Percentiles rank a stretch among this genome's conserved stretches.
Evolutionary conservation across 2,329 filamentous ascomycete genomes (phyloP).

Genomic region (Cladophialophora immunda): DNA sequence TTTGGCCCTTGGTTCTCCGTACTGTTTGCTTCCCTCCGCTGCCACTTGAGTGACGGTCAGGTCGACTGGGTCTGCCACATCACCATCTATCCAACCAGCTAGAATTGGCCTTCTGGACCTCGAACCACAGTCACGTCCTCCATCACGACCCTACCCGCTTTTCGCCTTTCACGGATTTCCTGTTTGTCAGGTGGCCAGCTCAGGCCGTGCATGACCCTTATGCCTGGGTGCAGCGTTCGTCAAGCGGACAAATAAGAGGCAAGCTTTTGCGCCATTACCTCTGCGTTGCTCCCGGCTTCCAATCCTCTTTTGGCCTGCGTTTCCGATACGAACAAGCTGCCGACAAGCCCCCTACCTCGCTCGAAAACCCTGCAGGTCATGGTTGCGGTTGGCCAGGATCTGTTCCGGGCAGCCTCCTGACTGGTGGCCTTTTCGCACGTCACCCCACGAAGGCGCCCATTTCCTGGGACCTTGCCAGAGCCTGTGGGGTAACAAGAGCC

Average conservation of each 20-base stretch:
- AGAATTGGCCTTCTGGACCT: not conserved
- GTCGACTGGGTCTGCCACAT: constrained; percentile 7
- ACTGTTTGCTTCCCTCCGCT: not conserved
- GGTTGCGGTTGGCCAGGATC: constrained; percentile 19
- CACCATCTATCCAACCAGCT: constrained; percentile 5
- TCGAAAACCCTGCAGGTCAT: constrained; percentile 25
- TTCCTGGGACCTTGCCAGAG: not conserved
- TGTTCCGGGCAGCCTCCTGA: constrained; percentile 17
- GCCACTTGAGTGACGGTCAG: not conserved
- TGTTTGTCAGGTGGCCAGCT: constrained; percentile 32
- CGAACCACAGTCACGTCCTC: constrained; percentile 11
- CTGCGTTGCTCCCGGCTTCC: constrained; percentile 27
- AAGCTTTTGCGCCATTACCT: constrained; percentile 14
- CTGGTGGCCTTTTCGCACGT: constrained; percentile 20
- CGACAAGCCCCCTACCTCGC: constrained; percentile 6
- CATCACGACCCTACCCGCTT: constrained; percentile 18
- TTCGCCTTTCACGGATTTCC: constrained; percentile 6
- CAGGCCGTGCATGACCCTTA: constrained; percentile 9
- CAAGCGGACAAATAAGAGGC: constrained; percentile 22
- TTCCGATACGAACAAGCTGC: constrained; percentile 24
- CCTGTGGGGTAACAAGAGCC: not conserved
- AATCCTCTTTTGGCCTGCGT: constrained; percentile 25
- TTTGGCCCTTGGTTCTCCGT: constrained; percentile 4
- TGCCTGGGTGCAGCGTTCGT: constrained; percentile 1
- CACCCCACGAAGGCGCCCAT: constrained; percentile 3